Conservation (phyloP, 1,139 yeast genomes). For the Candida pseudocylindracea region DNA sequence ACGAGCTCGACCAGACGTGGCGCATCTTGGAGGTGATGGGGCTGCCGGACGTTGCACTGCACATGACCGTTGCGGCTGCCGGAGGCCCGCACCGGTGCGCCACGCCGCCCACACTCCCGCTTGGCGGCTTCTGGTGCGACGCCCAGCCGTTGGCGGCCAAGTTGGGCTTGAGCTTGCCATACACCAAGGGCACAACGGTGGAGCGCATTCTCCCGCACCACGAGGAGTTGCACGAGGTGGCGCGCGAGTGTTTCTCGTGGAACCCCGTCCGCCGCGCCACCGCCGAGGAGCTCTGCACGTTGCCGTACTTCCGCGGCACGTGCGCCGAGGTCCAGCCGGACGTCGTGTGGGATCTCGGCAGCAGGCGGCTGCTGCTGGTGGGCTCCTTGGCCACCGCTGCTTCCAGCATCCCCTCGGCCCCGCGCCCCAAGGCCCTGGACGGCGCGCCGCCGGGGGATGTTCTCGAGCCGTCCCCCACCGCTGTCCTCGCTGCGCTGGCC, state of each 20-base stretch:
- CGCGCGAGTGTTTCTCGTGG: conserved; percentile 5
- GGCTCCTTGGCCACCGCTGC: too few species aligned
- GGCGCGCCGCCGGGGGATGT: too few species aligned
- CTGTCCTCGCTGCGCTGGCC: too few species aligned
- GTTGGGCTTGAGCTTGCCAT: conserved; percentile 32
- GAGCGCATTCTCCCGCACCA: conserved; percentile 6
- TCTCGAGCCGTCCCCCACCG: too few species aligned
- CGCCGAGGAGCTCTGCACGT: conserved; percentile 1
- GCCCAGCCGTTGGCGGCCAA: conserved; percentile 15
- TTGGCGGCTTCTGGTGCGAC: conserved; percentile 34
- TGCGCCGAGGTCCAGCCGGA: too few species aligned
- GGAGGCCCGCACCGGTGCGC: too few species aligned
- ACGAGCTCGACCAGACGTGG: conserved; percentile 60
- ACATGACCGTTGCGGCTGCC: conserved; percentile 26
- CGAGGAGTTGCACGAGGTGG: not conserved
- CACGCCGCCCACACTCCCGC: too few species aligned
- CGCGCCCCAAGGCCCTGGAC: too few species aligned
- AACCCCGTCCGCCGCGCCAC: conserved; percentile 4
- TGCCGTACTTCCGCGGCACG: not conserved
- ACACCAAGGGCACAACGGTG: conserved; percentile 9
- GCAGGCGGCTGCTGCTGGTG: too few species aligned
- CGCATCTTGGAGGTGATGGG: conserved; percentile 50
- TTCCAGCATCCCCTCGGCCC: too few species aligned
- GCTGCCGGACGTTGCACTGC: conserved; percentile 27
- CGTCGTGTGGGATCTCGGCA: too few species aligned